These are phyloP conservation scores for Geosmithia putterillii DNA, from an alignment of 2,329 filamentous ascomycete species.

Conservation along the genomic window DNA sequence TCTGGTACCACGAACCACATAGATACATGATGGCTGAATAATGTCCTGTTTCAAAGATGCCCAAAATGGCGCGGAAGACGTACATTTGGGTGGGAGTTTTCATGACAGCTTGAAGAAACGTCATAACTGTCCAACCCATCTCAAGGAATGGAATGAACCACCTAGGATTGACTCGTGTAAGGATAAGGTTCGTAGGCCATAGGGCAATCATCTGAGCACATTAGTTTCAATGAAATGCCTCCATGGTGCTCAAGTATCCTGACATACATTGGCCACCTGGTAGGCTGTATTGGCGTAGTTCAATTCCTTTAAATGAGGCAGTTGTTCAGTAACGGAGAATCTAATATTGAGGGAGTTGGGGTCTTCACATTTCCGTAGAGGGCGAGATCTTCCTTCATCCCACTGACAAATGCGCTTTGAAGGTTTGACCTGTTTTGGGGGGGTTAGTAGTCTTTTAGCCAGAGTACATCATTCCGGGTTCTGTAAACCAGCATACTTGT, in stretches of 20 bases:
- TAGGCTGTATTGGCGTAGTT: conserved; percentile 3
- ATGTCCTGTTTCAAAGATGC: conserved; percentile 22
- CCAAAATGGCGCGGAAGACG: conserved; percentile 29
- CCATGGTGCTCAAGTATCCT: background rate
- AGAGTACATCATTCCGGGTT: no score
- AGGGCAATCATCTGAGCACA: background rate
- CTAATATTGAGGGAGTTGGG: conserved; percentile 6
- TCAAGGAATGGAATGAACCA: conserved; percentile 10
- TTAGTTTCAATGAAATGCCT: background rate
- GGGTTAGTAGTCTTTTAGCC: conserved; percentile 1
- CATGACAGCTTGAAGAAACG: conserved; percentile 8
- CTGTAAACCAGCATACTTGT: no score
- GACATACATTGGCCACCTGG: background rate
- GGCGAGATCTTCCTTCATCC: conserved; percentile 19
- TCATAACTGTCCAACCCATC: conserved; percentile 8
- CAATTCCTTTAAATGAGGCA: background rate
- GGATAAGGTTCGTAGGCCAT: conserved; percentile 1
- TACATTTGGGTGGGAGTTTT: conserved; percentile 13
- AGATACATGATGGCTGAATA: conserved; percentile 24
- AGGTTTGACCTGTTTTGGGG: conserved; percentile 21
- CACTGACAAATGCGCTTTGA: conserved; percentile 22
- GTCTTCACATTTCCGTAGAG: conserved; percentile 43
- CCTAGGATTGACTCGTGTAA: conserved; percentile 1
- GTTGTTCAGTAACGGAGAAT: background rate
- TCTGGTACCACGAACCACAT: conserved; percentile 30